Percentiles rank a stretch among this genome's conserved stretches.
Evolutionary conservation across 164 flowering plant species (phyloP).

Genomic region (Warburgia ugandensis): DNA sequence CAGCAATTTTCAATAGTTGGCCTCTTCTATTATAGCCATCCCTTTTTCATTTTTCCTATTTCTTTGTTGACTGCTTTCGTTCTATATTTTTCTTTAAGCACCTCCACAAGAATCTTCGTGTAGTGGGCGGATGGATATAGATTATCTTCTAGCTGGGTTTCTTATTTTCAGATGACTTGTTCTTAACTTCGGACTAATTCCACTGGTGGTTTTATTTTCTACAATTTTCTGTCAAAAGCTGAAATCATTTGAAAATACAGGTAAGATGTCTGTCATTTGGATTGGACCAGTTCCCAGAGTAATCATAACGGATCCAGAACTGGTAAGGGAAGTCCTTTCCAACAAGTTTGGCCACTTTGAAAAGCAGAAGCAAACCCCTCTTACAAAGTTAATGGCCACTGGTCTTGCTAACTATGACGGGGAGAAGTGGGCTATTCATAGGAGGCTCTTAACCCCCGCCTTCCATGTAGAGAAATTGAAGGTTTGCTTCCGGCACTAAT

Average conservation of each 20-base stretch:
- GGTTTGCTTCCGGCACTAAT: conserved; percentile 23
- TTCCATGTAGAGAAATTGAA: conserved; percentile 42
- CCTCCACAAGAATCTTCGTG: too few species aligned
- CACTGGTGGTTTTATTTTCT: not conserved
- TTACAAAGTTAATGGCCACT: conserved; percentile 13
- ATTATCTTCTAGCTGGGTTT: too few species aligned
- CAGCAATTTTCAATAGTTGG: too few species aligned
- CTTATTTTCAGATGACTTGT: not conserved
- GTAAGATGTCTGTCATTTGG: conserved; percentile 30
- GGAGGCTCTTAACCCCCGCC: conserved; percentile 34
- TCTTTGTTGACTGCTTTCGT: too few species aligned
- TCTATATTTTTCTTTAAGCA: too few species aligned
- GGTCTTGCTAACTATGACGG: conserved; percentile 32
- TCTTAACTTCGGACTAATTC: too few species aligned
- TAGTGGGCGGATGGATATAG: too few species aligned
- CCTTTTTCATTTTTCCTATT: too few species aligned
- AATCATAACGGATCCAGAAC: conserved; percentile 33
- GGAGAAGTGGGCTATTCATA: conserved; percentile 38
- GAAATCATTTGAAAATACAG: conserved; percentile 12
- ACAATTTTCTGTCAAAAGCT: not conserved
- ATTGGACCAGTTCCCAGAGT: conserved; percentile 32
- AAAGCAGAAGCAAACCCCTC: conserved; percentile 34
- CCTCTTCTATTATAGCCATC: too few species aligned
- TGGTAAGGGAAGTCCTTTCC: conserved; percentile 24
- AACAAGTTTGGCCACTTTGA: conserved; percentile 30